phyloP scores from a whole-genome alignment of 768 basidiomycete genomes.

The Amanita inopinata region DNA sequence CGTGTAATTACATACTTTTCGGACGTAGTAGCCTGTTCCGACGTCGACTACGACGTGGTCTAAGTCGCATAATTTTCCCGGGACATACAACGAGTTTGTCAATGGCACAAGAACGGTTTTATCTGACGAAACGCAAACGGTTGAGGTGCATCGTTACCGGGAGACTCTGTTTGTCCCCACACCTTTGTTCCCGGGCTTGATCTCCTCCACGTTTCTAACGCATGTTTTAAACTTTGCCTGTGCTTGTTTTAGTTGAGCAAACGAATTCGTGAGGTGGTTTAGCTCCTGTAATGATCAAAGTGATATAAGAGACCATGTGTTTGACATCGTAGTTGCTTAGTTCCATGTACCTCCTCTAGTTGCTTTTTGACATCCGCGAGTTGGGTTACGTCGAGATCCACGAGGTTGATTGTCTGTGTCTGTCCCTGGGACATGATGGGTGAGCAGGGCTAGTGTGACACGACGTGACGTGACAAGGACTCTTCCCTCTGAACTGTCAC shows the following conservation, averaged over 20 bases:
- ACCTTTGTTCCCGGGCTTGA: slow-evolving; percentile 65
- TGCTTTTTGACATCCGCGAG: slow-evolving; percentile 85
- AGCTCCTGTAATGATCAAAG: slow-evolving; percentile 54
- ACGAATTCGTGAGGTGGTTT: slow-evolving; percentile 84
- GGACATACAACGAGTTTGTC: slow-evolving; percentile 92
- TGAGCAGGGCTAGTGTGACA: slow-evolving; percentile 8
- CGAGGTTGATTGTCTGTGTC: slow-evolving; percentile 66
- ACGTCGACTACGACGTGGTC: slow-evolving; percentile 91
- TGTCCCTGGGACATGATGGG: slow-evolving; percentile 26
- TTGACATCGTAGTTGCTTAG: neutral
- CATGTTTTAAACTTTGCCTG: slow-evolving; percentile 89
- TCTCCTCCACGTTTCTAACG: slow-evolving; percentile 66
- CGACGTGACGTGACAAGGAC: slow-evolving; percentile 1
- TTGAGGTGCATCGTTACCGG: neutral
- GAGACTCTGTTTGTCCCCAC: slow-evolving; percentile 12
- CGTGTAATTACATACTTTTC: slow-evolving; percentile 55
- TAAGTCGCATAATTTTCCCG: slow-evolving; percentile 75
- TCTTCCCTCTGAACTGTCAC: slow-evolving; percentile 1
- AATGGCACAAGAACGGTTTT: slow-evolving; percentile 88
- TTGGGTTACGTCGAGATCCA: slow-evolving; percentile 80
- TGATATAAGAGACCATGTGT: neutral
- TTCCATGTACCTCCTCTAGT: slow-evolving; percentile 67
- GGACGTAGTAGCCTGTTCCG: slow-evolving; percentile 93
- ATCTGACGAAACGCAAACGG: slow-evolving; percentile 30
- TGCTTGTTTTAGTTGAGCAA: slow-evolving; percentile 85